Conservation (phyloP, 78 protist species). For the Dictyostelium capitatum region DNA sequence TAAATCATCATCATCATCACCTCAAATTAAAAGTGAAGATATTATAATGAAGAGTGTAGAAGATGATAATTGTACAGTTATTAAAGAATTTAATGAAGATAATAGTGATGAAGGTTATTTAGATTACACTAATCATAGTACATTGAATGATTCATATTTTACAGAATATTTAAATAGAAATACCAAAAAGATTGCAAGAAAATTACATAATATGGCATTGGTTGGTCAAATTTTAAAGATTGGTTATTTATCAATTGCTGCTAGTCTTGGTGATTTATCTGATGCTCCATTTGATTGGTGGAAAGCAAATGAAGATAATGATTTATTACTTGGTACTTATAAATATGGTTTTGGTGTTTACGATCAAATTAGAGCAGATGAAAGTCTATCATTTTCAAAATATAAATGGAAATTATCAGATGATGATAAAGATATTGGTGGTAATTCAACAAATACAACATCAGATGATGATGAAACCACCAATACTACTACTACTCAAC, state of each 20-base stretch:
- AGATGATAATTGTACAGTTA: background rate
- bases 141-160: slow-evolving; percentile 39
- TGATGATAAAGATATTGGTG: background rate
- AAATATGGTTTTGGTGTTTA: slow-evolving; percentile 70
- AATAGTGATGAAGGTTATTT: background rate
- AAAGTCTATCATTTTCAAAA: slow-evolving; percentile 30
- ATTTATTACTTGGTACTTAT: slow-evolving; percentile 72
- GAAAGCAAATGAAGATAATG: slow-evolving; percentile 71
- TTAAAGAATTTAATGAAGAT: slow-evolving; percentile 21
- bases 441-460: background rate
- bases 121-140: slow-evolving; percentile 24
- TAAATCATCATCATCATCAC: background rate
- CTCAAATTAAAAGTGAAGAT: background rate
- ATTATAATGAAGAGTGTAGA: background rate
- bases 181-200: slow-evolving; percentile 49
- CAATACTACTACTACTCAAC: background rate
- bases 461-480: background rate
- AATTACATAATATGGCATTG: slow-evolving; percentile 36
- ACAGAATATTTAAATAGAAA: slow-evolving; percentile 67
- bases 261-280: slow-evolving; percentile 9
- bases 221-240: slow-evolving; percentile 35
- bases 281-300: slow-evolving; percentile 76
- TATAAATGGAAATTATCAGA: slow-evolving; percentile 6
- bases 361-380: slow-evolving; percentile 68
- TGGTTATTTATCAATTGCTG: slow-evolving; percentile 6